These are phyloP conservation scores for Trypanosoma scelopori DNA, from an alignment of 208 protist genomes.

Conservation along the genomic window DNA sequence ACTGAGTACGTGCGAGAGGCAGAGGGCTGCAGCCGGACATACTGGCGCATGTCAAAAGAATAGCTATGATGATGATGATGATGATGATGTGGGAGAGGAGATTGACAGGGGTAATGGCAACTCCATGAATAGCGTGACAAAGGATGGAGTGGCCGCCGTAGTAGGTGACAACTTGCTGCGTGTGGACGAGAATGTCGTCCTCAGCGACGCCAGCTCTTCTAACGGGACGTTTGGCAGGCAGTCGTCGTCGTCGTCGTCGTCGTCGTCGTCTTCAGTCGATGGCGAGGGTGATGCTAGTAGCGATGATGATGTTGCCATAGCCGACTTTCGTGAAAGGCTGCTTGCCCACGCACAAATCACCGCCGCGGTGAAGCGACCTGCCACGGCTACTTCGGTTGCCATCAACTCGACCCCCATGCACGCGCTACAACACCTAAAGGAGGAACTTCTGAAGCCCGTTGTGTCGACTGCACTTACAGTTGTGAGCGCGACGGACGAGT, in stretches of 20 bases:
- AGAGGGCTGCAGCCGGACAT: neutral
- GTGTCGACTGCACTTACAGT: slow-evolving; percentile 61
- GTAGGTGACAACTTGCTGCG: neutral
- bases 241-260: slow-evolving; percentile 1
- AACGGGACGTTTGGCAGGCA: slow-evolving; percentile 17
- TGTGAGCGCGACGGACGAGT: slow-evolving; percentile 77
- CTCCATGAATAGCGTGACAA: neutral
- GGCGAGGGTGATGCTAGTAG: slow-evolving; percentile 21
- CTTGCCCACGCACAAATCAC: slow-evolving; percentile 56
- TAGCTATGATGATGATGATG: slow-evolving; percentile 1
- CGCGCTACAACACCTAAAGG: slow-evolving; percentile 40
- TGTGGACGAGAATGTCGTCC: slow-evolving; percentile 19
- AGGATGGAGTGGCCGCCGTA: neutral
- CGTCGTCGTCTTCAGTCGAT: neutral
- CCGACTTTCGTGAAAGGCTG: slow-evolving; percentile 32
- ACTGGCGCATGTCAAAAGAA: too few species aligned
- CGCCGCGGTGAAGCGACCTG: slow-evolving; percentile 11
- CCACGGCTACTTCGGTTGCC: neutral
- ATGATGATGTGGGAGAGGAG: neutral
- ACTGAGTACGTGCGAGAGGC: neutral
- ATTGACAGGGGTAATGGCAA: neutral
- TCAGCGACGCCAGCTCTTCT: slow-evolving; percentile 17
- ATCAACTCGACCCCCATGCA: slow-evolving; percentile 1
- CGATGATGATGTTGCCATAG: slow-evolving; percentile 26
- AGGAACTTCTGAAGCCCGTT: slow-evolving; percentile 60